Base-by-base conservation (phyloP, 78 protist species). In the Emiliania huxleyi region DNA sequence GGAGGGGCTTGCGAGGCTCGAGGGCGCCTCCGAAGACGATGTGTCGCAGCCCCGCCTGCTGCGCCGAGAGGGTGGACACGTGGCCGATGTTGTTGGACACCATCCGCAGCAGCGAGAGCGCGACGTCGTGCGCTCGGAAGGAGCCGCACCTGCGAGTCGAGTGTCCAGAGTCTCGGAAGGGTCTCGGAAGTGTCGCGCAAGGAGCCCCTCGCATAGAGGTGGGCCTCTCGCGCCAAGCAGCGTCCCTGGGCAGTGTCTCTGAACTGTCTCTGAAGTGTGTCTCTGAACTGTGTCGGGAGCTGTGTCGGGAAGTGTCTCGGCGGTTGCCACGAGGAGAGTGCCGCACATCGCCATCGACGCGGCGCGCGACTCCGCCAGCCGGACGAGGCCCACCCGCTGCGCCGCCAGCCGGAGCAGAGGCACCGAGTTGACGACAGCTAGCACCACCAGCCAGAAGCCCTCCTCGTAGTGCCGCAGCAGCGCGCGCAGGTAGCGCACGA, bases 41-140 rank as follows among this genome's bases (percentile, higher is more conserved):
- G 46, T 77, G 85, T 5, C 26, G 2, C n/a, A 77, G 11, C 21
- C 85, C 85, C 29, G 18, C 1, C 46, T 77, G 85, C 46, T 40
- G 11, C 46, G 85, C 85, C 25, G 93, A 96, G 87, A 96, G 83
- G 90, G 49, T 91, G 15, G 97, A 87, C 29, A 98, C 69, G 94
- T 98, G 99, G 48, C 97, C 98, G 1, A 98, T 93, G 88, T 98
- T 98, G 93, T 97, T 97, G 35, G 97, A 71, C 25, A 98, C 94
- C 98, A 97, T 96, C 55, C 93, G 91, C 75, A 98, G 93, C 42
- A 93, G 77, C 15, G 90, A 48, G 21, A 91, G 45, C 38, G 55
- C 87, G 38, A 92, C 52, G 52, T 94, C 95, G 21, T 40, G 37
- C 5, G 71, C 42, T 25, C 89, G 18, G 71, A 45, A 69, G 35